phyloP scores from a whole-genome alignment of 2,329 filamentous ascomycete genomes.

The Annulohypoxylon truncatum region DNA sequence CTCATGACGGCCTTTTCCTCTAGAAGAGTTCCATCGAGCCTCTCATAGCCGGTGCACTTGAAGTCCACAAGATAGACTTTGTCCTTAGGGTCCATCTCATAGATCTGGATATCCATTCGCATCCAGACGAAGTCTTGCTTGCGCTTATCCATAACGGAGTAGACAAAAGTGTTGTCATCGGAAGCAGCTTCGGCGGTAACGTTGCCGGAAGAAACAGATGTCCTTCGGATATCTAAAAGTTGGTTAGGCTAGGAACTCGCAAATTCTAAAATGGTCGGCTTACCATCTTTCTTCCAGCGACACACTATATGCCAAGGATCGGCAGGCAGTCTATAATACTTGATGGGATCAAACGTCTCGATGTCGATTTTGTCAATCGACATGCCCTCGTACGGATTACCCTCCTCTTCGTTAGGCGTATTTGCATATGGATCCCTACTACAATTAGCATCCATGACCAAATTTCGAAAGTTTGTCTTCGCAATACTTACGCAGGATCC shows the following conservation, averaged over 20 bases:
- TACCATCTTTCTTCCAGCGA: constrained; percentile 86
- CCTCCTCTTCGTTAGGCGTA: constrained; percentile 16
- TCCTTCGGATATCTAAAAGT: constrained; percentile 55
- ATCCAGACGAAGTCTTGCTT: constrained; percentile 82
- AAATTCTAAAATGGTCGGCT: constrained; percentile 58
- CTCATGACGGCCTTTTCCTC: constrained; percentile 96
- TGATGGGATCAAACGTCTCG: constrained; percentile 61
- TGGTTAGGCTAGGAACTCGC: constrained; percentile 60
- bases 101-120: constrained; percentile 95
- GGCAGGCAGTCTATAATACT: constrained; percentile 85
- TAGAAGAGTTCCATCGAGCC: constrained; percentile 74
- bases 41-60: constrained; percentile 97
- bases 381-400: constrained; percentile 48
- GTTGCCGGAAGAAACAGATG: constrained; percentile 47
- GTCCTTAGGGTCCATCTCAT: constrained; percentile 80
- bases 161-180: constrained; percentile 57
- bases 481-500: constrained; percentile 53
- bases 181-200: constrained; percentile 51
- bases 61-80: constrained; percentile 97
- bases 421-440: constrained; percentile 37
- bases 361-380: constrained; percentile 48
- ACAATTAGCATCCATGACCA: constrained; percentile 18
- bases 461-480: not conserved
- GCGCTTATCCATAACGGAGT: constrained; percentile 56
- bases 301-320: constrained; percentile 96